These are phyloP conservation scores for Yamadazyma epiphylla DNA, from an alignment of 1,139 yeast species.

Conservation along the genomic window DNA sequence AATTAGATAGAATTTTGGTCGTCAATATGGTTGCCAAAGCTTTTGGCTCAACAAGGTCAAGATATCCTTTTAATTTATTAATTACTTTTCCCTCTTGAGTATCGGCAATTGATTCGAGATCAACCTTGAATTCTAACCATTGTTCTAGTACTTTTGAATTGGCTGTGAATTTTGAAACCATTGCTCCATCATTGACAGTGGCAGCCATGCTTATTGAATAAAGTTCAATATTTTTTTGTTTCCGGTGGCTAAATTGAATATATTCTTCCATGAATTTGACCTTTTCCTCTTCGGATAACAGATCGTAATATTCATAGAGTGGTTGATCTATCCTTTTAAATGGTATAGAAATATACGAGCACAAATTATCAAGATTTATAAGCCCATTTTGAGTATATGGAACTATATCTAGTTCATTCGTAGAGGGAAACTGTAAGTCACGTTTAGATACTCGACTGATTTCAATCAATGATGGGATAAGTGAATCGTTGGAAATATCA, in stretches of 20 bases:
- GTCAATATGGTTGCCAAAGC: constrained; percentile 19
- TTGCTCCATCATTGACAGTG: constrained; percentile 3
- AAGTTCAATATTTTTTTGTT: constrained; percentile 11
- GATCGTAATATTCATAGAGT: constrained; percentile 12
- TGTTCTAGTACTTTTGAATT: constrained; percentile 3
- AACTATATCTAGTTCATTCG: background rate
- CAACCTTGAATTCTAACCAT: constrained; percentile 7
- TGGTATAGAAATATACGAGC: constrained; percentile 7
- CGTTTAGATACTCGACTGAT: background rate
- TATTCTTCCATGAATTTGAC: constrained; percentile 22
- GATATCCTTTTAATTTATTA: constrained; percentile 13
- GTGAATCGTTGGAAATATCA: background rate
- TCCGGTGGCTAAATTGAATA: constrained; percentile 17
- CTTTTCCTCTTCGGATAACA: constrained; percentile 4
- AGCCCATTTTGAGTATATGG: constrained; percentile 4
- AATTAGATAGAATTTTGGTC: constrained; percentile 18
- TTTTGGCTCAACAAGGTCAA: constrained; percentile 17
- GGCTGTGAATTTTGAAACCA: constrained; percentile 2
- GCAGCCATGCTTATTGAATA: constrained; percentile 4
- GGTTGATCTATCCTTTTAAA: constrained; percentile 3
- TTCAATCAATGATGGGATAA: background rate
- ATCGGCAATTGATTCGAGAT: background rate
- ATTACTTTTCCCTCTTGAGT: constrained; percentile 13
- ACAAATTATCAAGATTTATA: constrained; percentile 5
- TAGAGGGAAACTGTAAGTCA: background rate